phyloP scores from a whole-genome alignment of 148 eudicot species.

The Rhododendron simsii region DNA sequence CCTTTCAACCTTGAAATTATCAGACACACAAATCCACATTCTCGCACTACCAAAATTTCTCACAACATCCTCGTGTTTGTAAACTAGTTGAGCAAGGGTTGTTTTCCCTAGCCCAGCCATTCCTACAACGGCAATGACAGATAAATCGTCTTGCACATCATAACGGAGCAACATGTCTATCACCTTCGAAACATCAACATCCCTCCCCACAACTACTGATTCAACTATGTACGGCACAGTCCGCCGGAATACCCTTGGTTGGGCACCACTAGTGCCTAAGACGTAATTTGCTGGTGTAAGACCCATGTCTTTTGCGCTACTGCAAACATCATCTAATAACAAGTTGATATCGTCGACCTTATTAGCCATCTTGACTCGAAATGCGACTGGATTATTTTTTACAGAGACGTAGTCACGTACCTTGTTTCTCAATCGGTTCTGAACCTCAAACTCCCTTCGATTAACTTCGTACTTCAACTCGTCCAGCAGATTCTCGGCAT shows the following conservation, averaged over 20 bases:
- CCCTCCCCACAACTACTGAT: neutral
- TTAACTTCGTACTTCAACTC: neutral
- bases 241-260: neutral
- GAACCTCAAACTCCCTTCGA: neutral
- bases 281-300: neutral
- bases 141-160: neutral
- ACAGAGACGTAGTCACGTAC: neutral
- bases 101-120: too few relatives aligned
- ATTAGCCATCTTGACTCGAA: neutral
- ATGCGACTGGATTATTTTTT: neutral
- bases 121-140: too few relatives aligned
- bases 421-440: neutral
- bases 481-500: slow-evolving; percentile 8
- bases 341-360: neutral
- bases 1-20: neutral
- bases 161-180: neutral
- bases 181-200: neutral
- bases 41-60: neutral
- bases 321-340: neutral
- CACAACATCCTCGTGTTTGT: neutral
- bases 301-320: neutral
- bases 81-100: slow-evolving; percentile 4
- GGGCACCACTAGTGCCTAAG: too few relatives aligned
- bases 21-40: slow-evolving; percentile 9
- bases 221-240: neutral